These are phyloP conservation scores for Nothopassalora personata DNA, from an alignment of 2,329 filamentous ascomycete genomes.

Conservation along the genomic window DNA sequence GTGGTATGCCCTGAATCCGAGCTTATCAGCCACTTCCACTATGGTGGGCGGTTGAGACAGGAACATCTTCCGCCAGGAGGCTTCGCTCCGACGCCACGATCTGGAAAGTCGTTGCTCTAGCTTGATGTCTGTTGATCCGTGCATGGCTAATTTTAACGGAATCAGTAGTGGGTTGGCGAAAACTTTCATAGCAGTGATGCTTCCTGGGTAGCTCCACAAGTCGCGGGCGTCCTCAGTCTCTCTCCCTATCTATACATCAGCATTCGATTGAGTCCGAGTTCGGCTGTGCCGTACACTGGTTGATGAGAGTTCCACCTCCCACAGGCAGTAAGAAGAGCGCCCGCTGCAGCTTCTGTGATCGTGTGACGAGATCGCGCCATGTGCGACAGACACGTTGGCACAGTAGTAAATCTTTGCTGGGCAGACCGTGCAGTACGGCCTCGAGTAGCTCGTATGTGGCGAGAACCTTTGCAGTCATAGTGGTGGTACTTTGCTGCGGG, in stretches of 20 bases:
- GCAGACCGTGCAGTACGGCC: conserved; percentile 2
- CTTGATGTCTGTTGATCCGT: background rate
- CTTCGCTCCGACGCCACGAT: no score
- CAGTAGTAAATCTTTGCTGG: conserved; percentile 3
- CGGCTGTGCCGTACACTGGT: background rate
- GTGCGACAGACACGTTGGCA: conserved; percentile 3
- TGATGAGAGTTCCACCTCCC: background rate
- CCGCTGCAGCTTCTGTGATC: background rate
- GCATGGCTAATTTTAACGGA: background rate
- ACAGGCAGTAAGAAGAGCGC: background rate
- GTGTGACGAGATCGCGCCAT: background rate
- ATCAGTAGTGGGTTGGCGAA: background rate
- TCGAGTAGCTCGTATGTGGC: conserved; percentile 10
- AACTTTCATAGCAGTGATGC: background rate
- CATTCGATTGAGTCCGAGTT: background rate
- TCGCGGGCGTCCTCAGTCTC: background rate
- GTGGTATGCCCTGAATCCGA: no score
- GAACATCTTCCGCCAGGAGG: no score
- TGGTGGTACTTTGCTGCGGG: background rate
- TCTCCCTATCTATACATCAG: background rate
- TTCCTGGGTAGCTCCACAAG: background rate
- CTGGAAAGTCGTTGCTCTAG: no score
- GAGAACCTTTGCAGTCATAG: background rate
- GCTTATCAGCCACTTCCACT: no score
- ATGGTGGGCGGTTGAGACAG: no score